Evolutionary conservation across 2,329 filamentous ascomycete genomes (phyloP), one percentile per base, ranked within the genome.

Genomic region (Dothideomycetidae sp.): DNA sequence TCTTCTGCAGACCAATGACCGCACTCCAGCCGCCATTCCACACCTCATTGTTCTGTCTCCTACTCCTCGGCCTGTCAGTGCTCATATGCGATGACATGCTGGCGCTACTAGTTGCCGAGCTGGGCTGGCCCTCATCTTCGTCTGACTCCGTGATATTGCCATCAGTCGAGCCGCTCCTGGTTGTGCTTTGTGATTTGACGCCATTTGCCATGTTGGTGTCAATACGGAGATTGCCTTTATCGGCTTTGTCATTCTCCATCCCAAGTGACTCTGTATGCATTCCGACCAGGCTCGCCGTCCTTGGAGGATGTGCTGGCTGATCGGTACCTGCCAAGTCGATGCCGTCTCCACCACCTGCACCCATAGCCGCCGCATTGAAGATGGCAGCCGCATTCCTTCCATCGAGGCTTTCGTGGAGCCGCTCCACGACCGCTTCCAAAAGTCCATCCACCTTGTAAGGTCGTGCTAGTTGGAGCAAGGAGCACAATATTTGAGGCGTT

Each of bases 361-460:
- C 90, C 90, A 96, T 96, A 37, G 90, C 90, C 0, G 88, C 90
- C 0, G 90, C 90, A 47, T 98, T 98, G 66, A 98, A 98, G 0
- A 98, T 86, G 4, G 90, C 90, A 0, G 90, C 90, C 0, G 90
- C 88, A 48, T 96, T 98, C 32, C 88, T 73, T 33, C 83, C 90
- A 55, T 98, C 90, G 3, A 98, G 72, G 1, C 92, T 73, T 18
- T 81, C 71, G 52, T 98, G 90, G 0, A 98, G 68, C 5, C 88
- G 75, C 57, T 96, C 85, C 7, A 96, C 83, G 2, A 92, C 83
- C 1, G 84, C 84, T 61, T 98, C 90, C 1, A 96, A 66, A 2
- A 98, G 70, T 0, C 90, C 90, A 50, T 96, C 86, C 32, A 98
- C 72, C 45, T 85, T 81, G 56, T 98, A 98, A 0, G 90, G 88